phyloP scores from a whole-genome alignment of 2,329 filamentous ascomycete genomes.

The Elsinoe batatas region DNA sequence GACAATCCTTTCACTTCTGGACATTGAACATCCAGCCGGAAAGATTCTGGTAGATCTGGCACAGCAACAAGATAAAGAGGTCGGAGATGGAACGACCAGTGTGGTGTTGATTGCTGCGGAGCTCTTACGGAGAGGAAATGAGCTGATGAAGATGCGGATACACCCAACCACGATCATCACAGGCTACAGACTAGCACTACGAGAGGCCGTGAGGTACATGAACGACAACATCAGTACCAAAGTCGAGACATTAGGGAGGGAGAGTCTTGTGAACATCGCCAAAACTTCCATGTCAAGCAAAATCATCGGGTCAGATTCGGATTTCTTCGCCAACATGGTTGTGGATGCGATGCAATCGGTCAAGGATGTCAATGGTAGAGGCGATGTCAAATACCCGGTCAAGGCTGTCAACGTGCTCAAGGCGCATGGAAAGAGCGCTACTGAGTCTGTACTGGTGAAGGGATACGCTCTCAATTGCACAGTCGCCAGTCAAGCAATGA shows the following conservation, averaged over 20 bases:
- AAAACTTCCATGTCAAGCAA: slow-evolving; percentile 99
- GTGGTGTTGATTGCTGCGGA: slow-evolving; percentile 96
- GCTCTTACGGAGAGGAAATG: slow-evolving; percentile 85
- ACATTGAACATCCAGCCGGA: slow-evolving; percentile 94
- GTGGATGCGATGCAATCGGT: slow-evolving; percentile 94
- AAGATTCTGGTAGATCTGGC: slow-evolving; percentile 97
- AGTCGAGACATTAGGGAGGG: slow-evolving; percentile 81
- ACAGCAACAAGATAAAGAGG: slow-evolving; percentile 98
- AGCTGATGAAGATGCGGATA: slow-evolving; percentile 99
- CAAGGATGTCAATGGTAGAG: slow-evolving; percentile 82
- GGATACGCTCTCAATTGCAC: slow-evolving; percentile 98
- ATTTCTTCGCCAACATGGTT: slow-evolving; percentile 96
- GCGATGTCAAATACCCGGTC: slow-evolving; percentile 91
- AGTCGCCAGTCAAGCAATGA: slow-evolving; percentile 96
- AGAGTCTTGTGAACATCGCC: slow-evolving; percentile 87
- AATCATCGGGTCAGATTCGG: slow-evolving; percentile 89
- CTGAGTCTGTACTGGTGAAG: slow-evolving; percentile 84
- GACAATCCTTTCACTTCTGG: slow-evolving; percentile 87
- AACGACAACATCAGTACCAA: slow-evolving; percentile 96
- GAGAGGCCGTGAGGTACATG: slow-evolving; percentile 98
- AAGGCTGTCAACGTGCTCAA: slow-evolving; percentile 99
- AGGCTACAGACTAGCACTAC: slow-evolving; percentile 86
- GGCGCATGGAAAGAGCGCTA: slow-evolving; percentile 86
- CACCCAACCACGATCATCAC: slow-evolving; percentile 99
- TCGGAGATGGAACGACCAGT: slow-evolving; percentile 95